Base-by-base conservation (phyloP, 352 stramenopile species). In the Globisporangium polare region DNA sequence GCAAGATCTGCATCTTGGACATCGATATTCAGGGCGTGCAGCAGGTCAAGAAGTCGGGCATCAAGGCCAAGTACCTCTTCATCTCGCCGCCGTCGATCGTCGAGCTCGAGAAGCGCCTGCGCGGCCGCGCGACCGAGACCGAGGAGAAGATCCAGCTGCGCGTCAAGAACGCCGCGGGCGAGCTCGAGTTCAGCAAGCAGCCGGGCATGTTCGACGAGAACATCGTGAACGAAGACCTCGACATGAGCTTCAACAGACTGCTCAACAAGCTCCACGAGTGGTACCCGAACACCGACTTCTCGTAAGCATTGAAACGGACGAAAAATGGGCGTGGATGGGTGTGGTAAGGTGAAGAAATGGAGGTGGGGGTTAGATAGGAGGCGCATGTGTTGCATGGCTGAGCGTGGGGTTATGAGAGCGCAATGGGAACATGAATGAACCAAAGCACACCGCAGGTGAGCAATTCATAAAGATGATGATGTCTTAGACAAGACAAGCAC, bases 11-110 rank as follows among this genome's bases (percentile, higher is more conserved):
- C 75, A 96, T 99, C 57, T 66, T 99, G 37, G 97, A 99, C 77
- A 99, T 99, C 61, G 97, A 99, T 68, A 91, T 99, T 52, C 96
- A 99, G 73, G 97, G 97, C 33, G 96, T 99, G 18, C 83, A 97
- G 69, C 94, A 92, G 65, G 95, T 99, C 26, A 98, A 96, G 68
- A 68, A 71, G 67, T 84, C 83, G 31, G 76, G 82, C n/a, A 71
- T 98, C n/a, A 60, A 80, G 29, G 86, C 91, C 46, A 95, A 98
- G 58, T 99, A 94, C 68, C 76, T 99, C 35, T 99, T 99, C 68
- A 97, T 99, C 69, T 82, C 94, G 49, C 96, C 97, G 35, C 97
- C 97, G 3, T 98, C 89, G 15, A 93, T 99, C 72, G 91, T 92
- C 51, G 87, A 96, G 63, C 78, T 99, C 9, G 96, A 99, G 80